These are phyloP conservation scores for Yarrowia yakushimensis DNA, from an alignment of 805 yeast species.

Conservation along the genomic window DNA sequence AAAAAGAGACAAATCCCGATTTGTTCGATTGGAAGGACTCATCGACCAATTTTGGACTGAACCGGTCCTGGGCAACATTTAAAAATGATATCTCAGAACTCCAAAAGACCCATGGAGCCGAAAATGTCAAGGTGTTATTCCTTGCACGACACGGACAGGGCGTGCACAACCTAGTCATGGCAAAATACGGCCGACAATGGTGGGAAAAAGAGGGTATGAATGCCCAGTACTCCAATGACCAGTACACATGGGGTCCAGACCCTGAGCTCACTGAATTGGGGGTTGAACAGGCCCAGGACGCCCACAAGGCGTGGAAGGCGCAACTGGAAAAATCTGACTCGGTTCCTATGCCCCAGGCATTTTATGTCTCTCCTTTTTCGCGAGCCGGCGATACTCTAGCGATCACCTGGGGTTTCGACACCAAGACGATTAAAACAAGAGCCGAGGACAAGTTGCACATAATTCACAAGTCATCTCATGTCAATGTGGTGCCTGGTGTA, in stretches of 20 bases:
- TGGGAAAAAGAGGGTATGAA: constrained; percentile 42
- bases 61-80: constrained; percentile 39
- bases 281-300: constrained; percentile 45
- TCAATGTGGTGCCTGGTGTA: too few species aligned
- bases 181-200: constrained; percentile 44
- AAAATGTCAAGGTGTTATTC: constrained; percentile 46
- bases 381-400: constrained; percentile 50
- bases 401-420: constrained; percentile 43
- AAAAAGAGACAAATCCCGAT: constrained; percentile 42
- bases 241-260: constrained; percentile 45
- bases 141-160: constrained; percentile 57
- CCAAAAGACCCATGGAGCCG: constrained; percentile 32
- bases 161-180: constrained; percentile 48
- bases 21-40: constrained; percentile 43
- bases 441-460: not conserved
- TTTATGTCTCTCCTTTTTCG: constrained; percentile 51
- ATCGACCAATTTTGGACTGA: constrained; percentile 44
- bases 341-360: constrained; percentile 41
- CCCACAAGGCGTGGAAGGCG: constrained; percentile 42
- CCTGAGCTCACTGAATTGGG: constrained; percentile 50
- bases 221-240: constrained; percentile 26
- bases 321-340: constrained; percentile 36
- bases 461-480: too few species aligned
- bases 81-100: constrained; percentile 38
- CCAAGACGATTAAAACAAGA: not conserved